Conservation (phyloP, 495 filamentous ascomycete species). For the Oidiodendron maius region DNA sequence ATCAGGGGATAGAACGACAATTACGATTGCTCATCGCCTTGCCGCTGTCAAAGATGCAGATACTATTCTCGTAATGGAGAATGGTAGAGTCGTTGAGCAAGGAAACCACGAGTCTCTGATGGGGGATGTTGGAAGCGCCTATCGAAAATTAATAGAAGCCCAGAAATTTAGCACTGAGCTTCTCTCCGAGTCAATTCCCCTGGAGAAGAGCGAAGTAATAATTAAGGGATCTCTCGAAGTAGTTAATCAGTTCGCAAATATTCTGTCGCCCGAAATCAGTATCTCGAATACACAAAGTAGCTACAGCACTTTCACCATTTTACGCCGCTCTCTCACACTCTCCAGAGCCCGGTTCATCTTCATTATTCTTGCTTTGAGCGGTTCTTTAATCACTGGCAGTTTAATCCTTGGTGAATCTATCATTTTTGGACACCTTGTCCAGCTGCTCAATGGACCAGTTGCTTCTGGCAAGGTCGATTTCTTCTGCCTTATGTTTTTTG, state of each 20-base stretch:
- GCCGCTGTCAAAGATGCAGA: conserved; percentile 58
- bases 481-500: conserved; percentile 49
- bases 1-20: conserved; percentile 38
- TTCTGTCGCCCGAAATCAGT: background rate
- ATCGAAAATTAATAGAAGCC: conserved; percentile 12
- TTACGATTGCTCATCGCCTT: conserved; percentile 57
- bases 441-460: conserved; percentile 26
- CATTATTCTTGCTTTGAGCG: conserved; percentile 21
- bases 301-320: conserved; percentile 10
- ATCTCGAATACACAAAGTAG: background rate
- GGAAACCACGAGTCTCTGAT: conserved; percentile 68
- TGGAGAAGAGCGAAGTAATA: background rate
- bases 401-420: conserved; percentile 44
- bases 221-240: background rate
- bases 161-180: conserved; percentile 8
- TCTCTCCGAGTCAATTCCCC: background rate
- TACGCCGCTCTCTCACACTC: conserved; percentile 13
- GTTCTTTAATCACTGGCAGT: conserved; percentile 34
- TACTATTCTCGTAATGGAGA: conserved; percentile 69
- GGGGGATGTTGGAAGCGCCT: conserved; percentile 28
- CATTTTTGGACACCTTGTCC: conserved; percentile 46
- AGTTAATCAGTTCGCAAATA: background rate
- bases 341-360: conserved; percentile 4
- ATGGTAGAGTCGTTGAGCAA: conserved; percentile 55
- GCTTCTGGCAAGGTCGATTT: conserved; percentile 31